Percentiles rank a stretch among this genome's conserved stretches.
These are phyloP conservation scores for Metschnikowia koreensis DNA, from an alignment of 805 yeast genomes.

Conservation along the genomic window DNA sequence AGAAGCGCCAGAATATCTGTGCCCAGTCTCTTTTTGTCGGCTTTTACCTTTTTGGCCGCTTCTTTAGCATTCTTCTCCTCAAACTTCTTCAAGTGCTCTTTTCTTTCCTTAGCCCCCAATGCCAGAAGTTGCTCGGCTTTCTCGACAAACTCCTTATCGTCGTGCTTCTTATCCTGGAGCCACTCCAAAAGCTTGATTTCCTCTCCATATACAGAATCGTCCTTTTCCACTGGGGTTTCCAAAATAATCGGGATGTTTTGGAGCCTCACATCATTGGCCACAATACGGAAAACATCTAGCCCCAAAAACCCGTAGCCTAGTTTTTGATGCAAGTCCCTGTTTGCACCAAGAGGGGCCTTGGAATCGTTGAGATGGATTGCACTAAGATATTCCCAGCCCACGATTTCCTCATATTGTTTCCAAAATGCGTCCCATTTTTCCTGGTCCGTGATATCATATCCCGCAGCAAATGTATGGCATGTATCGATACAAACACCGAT, in stretches of 20 bases:
- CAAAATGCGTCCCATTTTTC: slow-evolving; percentile 65
- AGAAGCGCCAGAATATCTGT: slow-evolving; percentile 21
- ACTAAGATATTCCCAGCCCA: slow-evolving; percentile 73
- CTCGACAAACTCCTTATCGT: slow-evolving; percentile 53
- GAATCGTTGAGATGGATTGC: slow-evolving; percentile 93
- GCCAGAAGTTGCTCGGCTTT: slow-evolving; percentile 51
- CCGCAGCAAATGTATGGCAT: slow-evolving; percentile 96
- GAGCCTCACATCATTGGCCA: slow-evolving; percentile 68
- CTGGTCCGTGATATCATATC: slow-evolving; percentile 75
- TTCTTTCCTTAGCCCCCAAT: slow-evolving; percentile 67
- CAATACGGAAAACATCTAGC: slow-evolving; percentile 72
- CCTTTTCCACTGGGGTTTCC: slow-evolving; percentile 79
- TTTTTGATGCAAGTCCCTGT: slow-evolving; percentile 86
- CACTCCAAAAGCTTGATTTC: slow-evolving; percentile 83
- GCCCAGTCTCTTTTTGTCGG: slow-evolving; percentile 15
- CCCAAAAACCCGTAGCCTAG: slow-evolving; percentile 90
- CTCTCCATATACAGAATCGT: slow-evolving; percentile 67
- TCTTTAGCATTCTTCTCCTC: slow-evolving; percentile 49
- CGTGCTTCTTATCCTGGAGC: slow-evolving; percentile 57
- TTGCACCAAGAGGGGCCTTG: slow-evolving; percentile 87
- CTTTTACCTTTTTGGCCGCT: slow-evolving; percentile 30
- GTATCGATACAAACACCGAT: slow-evolving; percentile 98
- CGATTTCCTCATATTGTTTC: slow-evolving; percentile 65
- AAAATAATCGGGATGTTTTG: slow-evolving; percentile 72
- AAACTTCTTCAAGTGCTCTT: slow-evolving; percentile 63